A percentile compares a stretch with the other conserved stretches of the same genome.
Evolutionary conservation across 306 rosid genomes (phyloP).

Genomic region (Castanea mollissima): DNA sequence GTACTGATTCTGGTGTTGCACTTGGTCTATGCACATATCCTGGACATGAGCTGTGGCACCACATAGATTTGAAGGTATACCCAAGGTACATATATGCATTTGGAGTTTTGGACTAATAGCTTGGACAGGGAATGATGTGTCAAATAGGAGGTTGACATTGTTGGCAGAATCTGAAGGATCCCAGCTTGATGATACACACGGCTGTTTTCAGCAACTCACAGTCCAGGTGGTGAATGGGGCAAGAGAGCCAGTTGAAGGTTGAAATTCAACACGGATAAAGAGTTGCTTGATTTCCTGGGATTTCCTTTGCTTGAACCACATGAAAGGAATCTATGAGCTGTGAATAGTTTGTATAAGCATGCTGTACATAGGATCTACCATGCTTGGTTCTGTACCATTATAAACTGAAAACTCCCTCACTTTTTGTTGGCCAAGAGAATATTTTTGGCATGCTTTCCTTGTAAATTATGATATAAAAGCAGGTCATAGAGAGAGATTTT

Average conservation of each 20-base stretch:
- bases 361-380: background rate
- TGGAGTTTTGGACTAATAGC: conserved; percentile 50
- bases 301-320: no score
- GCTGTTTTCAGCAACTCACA: conserved; percentile 64
- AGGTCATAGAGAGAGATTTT: no score
- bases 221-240: conserved; percentile 73
- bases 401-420: background rate
- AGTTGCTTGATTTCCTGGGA: conserved; percentile 70
- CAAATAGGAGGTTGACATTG: conserved; percentile 84
- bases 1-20: conserved; percentile 82
- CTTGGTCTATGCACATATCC: conserved; percentile 92
- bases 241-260: conserved; percentile 61
- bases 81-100: conserved; percentile 84
- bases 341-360: background rate
- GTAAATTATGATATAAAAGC: background rate
- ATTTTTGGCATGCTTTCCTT: background rate
- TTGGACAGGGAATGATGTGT: conserved; percentile 93
- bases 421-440: background rate
- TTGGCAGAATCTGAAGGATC: conserved; percentile 89
- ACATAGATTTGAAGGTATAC: conserved; percentile 88
- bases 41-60: conserved; percentile 75
- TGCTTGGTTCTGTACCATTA: background rate
- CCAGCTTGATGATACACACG: conserved; percentile 83
- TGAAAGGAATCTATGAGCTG: no score
- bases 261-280: conserved; percentile 71